These are phyloP conservation scores for Rosa hybrid DNA, from an alignment of 331 rosid genomes.

Conservation along the genomic window DNA sequence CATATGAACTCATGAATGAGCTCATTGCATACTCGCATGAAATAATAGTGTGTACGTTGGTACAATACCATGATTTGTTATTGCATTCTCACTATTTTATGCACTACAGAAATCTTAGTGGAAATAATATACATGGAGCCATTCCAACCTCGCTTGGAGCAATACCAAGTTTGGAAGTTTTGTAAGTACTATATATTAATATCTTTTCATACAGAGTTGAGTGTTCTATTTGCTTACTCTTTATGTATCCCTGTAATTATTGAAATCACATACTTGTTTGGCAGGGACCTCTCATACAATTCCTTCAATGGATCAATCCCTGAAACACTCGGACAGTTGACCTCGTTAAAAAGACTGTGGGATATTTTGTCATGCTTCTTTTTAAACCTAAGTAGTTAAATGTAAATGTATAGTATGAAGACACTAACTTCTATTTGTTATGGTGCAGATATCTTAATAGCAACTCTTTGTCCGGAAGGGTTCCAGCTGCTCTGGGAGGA, in stretches of 20 bases:
- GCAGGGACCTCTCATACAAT: slow-evolving; percentile 95
- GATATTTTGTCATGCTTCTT: slow-evolving; percentile 29
- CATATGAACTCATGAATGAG: neutral
- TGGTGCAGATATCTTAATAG: slow-evolving; percentile 82
- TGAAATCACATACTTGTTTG: slow-evolving; percentile 22
- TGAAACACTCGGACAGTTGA: slow-evolving; percentile 81
- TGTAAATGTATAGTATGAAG: neutral
- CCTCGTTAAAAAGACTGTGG: slow-evolving; percentile 66
- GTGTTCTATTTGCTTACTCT: slow-evolving; percentile 2
- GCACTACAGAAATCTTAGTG: slow-evolving; percentile 80
- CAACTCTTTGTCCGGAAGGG: slow-evolving; percentile 78
- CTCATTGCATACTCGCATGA: neutral
- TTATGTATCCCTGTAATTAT: slow-evolving; percentile 26
- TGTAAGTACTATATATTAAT: slow-evolving; percentile 57
- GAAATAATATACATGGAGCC: slow-evolving; percentile 76
- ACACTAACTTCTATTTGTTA: slow-evolving; percentile 26
- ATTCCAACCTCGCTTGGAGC: slow-evolving; percentile 85
- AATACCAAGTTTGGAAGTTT: slow-evolving; percentile 59
- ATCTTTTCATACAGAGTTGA: slow-evolving; percentile 10
- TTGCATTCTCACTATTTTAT: slow-evolving; percentile 15
- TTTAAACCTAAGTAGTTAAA: slow-evolving; percentile 12
- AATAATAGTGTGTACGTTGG: neutral
- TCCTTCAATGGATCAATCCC: slow-evolving; percentile 86
- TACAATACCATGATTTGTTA: neutral
- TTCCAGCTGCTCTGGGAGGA: slow-evolving; percentile 80